Base-by-base conservation (phyloP, 306 rosid genomes). In the Corylus avellana region DNA sequence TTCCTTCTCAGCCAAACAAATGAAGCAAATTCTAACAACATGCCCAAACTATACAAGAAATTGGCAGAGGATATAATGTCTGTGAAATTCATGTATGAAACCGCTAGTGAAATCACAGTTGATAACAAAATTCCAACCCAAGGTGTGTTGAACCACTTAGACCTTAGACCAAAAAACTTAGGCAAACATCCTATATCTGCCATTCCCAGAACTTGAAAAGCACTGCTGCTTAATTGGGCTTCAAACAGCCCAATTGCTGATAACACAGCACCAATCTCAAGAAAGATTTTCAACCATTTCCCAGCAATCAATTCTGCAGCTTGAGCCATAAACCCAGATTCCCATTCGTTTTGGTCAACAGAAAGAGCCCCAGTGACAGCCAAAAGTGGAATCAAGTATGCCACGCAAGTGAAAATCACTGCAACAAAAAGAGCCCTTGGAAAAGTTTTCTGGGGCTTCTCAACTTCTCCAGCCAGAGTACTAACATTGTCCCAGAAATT, bases 401-500 rank as follows among this genome's bases (percentile, higher is more conserved):
- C 85, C 5, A 86, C 75, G 57, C 77, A 88, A 74, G 97, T 88
- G n/a, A 91, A 61, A 74, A 88, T 75, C 46, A 90, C 88, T 16
- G 92, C 75, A 68, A 75, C 67, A 3, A 89, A 27, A 72, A 89
- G 84, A 48, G 93, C 92, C 46, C 82, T 89, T 10, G 96, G 96
- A 50, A 89, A 84, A 5, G 89, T 89, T 35, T 78, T 81, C 25
- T 83, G 84, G 1, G 96, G 96, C 1, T 49, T 50, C 7, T 77
- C 90, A n/a, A 91, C 89, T 70, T 88, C 96, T 7, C 83, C 91
- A 6, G 89, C 92, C 35, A 91, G 63, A 75, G 93, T 91, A 64
- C 96, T 91, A 4, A 88, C 96, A 85, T 76, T 91, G 49, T 91
- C 96, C 93, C 90, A 91, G 82, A 81, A 89, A 67, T 91, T 91